Base-by-base conservation (phyloP, 495 filamentous ascomycete genomes). In the Platismatia glauca region DNA sequence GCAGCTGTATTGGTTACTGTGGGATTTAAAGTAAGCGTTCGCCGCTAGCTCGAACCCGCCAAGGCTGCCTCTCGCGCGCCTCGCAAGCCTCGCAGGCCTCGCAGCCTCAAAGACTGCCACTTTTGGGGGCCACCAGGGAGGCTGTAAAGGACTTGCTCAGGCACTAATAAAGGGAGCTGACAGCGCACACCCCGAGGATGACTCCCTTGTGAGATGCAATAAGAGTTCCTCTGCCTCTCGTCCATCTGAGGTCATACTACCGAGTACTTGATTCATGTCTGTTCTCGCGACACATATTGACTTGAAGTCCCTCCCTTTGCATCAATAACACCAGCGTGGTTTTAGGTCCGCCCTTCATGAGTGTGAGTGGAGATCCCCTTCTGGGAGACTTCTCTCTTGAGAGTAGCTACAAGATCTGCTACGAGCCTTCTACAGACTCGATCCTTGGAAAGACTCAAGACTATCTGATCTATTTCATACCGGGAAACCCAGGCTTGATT, bases 401-500 rank as follows among this genome's bases (percentile, higher is more conserved):
- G n/a, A 58, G 22, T 3, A 31, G 41, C 20, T 53, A 60, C 39
- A 59, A 48, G 31, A 58, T 69, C 31, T 61, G 59, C 48, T 64
- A 62, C 56, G 57, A 57, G 34, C 61, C 60, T 46, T 59, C 64
- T 16, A 34, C 37, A n/a, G 35, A 20, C n/a, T 41, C 48, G n/a
- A 38, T 31, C n/a, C 13, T 31, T 39, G 15, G 20, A 22, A 41
- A 67, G 7, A 33, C 57, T 20, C 66, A 68, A 57, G 58, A 38
- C 61, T 53, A 61, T 59, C 27, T 58, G 39, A 75, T 86, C 44
- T 86, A 81, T 76, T 89, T 95, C 72, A 83, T 96, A 46, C 79
- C 90, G 34, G 93, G 93, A 20, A 96, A 96, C 64, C 93, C 93
- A 13, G 93, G 93, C 0, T 75, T 96, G 39, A 85, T 96, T 53